Base-by-base conservation (phyloP, 2,329 filamentous ascomycete genomes). In the Coleophoma eucalyptorum region DNA sequence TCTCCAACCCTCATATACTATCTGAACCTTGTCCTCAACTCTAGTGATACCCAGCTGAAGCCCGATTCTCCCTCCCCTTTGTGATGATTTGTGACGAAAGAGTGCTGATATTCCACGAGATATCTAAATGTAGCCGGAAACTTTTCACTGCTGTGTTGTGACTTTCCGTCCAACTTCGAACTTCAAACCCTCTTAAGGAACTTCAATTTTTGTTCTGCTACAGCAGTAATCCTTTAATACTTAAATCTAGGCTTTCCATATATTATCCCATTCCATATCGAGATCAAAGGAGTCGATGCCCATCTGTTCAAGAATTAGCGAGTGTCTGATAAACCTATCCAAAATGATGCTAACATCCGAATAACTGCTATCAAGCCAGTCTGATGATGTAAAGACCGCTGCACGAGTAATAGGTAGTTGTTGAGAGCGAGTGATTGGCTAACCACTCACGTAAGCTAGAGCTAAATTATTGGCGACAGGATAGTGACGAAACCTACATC, bases 241-340 rank as follows among this genome's bases (percentile, higher is more conserved):
- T n/a, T n/a, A n/a, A n/a, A n/a, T n/a, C 33, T 15, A 35, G 33
- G 33, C 15, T 35, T 35, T 15, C 33, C 33, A 35, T 10, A 10
- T 35, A 35, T 35, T 15, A 35, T 35, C 10, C 15, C 21, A 38
- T 4, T 50, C 40, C 48, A 50, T 47, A 11, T 50, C 35, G 3
- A 50, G 18, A 47, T 47, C 49, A 31, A 50, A 46, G 15, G 20
- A n/a, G 18, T 50, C 37, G 16, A 47, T 15, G 13, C 21, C 32
- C 5, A 42, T 42, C 43, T 50, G 21, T 35, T 35, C 33, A 35
- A 35, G n/a, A 35, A 35, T 35, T 35, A 35, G 33, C 33, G 33
- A 35, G 15, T 8, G 33, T 35, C 15, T 35, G 33, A 35, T 35
- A 35, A 15, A 35, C 33, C 15, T 35, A 15, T 35, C 33, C 10